These are phyloP conservation scores for Hirsutella rhossiliensis DNA, from an alignment of 2,329 filamentous ascomycete genomes.

Conservation along the genomic window DNA sequence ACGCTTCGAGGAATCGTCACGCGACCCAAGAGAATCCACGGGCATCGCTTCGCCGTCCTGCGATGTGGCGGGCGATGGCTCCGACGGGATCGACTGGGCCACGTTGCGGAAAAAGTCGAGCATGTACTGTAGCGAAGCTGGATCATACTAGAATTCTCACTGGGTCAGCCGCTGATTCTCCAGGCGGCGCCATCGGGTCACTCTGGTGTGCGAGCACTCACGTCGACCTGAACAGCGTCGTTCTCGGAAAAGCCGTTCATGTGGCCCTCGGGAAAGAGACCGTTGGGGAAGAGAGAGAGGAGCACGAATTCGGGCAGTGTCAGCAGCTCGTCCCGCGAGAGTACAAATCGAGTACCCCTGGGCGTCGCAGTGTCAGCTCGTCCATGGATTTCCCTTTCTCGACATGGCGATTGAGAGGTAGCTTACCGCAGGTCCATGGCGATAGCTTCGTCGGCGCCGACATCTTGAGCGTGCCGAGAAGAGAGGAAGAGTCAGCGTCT, in stretches of 20 bases:
- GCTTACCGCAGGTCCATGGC: conserved; percentile 82
- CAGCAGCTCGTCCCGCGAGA: conserved; percentile 88
- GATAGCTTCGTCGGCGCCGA: conserved; percentile 85
- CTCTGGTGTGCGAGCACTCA: conserved; percentile 37
- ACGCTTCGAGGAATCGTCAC: conserved; percentile 71
- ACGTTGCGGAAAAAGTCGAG: conserved; percentile 95
- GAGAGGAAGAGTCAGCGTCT: conserved; percentile 1
- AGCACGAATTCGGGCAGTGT: conserved; percentile 96
- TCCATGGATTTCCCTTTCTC: too few species aligned
- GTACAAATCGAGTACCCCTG: conserved; percentile 85
- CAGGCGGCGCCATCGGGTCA: background rate
- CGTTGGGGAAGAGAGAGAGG: conserved; percentile 94
- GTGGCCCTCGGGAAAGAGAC: conserved; percentile 92
- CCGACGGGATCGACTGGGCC: conserved; percentile 83
- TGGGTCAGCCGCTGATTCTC: background rate
- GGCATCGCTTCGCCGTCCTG: conserved; percentile 50
- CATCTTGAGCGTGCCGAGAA: conserved; percentile 36
- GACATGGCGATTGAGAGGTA: too few species aligned
- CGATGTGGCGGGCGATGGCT: conserved; percentile 53
- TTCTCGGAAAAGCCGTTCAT: conserved; percentile 87
- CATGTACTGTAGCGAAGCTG: conserved; percentile 95
- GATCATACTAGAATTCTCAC: conserved; percentile 64
- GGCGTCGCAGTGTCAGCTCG: conserved; percentile 13
- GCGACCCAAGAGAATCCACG: conserved; percentile 59
- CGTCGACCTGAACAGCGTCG: conserved; percentile 94